Evolutionary conservation across 75 land plant genomes (phyloP).

Genomic region (Selaginella tamariscina): DNA sequence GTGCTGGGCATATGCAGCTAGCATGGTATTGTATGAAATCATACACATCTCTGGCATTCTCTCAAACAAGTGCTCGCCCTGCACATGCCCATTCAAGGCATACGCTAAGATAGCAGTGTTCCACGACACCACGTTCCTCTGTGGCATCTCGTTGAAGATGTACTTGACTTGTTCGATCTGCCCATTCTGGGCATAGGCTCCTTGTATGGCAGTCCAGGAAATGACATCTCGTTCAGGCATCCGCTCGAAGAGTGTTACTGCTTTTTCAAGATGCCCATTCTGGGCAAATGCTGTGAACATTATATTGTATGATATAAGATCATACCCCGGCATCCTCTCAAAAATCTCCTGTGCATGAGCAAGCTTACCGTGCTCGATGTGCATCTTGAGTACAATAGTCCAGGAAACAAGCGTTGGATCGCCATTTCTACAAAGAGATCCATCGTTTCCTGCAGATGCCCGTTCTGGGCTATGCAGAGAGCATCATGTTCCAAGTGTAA

Average conservation of each 20-base stretch:
- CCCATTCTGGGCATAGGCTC: background rate
- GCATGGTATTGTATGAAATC: constrained; percentile 1
- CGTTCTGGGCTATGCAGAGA: background rate
- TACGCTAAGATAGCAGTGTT: background rate
- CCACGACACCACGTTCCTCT: constrained; percentile 4
- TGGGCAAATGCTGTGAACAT: constrained; percentile 7
- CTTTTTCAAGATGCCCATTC: background rate
- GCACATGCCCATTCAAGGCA: background rate
- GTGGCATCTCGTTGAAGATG: background rate
- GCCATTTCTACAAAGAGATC: background rate
- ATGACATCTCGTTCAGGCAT: constrained; percentile 13
- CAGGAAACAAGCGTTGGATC: background rate
- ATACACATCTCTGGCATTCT: background rate
- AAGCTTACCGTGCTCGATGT: background rate
- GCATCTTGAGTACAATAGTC: background rate
- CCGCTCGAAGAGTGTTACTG: background rate
- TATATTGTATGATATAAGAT: background rate
- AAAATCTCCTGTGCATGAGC: background rate
- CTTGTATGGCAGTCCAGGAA: background rate
- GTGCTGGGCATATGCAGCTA: background rate
- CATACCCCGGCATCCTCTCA: background rate
- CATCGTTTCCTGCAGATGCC: background rate
- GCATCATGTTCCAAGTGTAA: constrained; percentile 3
- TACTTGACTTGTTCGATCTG: background rate
- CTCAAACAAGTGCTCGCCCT: background rate